Evolutionary conservation across 345 rosid species (phyloP), one percentile per base, ranked within the genome.

Genomic region (Litchi chinensis): DNA sequence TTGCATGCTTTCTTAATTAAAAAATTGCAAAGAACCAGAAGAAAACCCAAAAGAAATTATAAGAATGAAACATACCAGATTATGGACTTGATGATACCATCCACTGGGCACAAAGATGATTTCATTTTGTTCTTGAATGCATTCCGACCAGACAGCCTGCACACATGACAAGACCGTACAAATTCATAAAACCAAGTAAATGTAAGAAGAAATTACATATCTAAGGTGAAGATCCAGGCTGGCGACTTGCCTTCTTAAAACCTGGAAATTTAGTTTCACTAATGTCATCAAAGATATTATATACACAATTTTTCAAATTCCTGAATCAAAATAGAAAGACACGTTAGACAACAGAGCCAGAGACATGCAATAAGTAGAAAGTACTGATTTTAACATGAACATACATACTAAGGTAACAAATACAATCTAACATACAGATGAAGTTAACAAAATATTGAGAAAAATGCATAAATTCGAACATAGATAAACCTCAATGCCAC

Each of bases 51-150:
- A 52, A 7, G 54, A 43, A 62, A 7, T 59, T 9, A 56, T 77
- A 80, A 72, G 65, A 73, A 48, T 32, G 66, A 70, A 54, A 73
- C 39, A 54, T 87, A 93, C 98, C 92, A 93, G 83, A 90, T 95
- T 95, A 73, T 88, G 94, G 73, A 95, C 99, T 93, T 95, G 98
- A 89, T 95, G 96, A 86, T 91, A 92, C 99, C 98, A 95, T 80
- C 99, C 98, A 72, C 98, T 92, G 32, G 98, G 98, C 75, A 93
- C 98, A 89, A 90, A 93, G 76, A 93, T 89, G 73, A 89, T 83
- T 80, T 92, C 97, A 74, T 90, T 90, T 44, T 83, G 75, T 78
- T 88, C 92, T 86, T 93, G 99, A 83, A 80, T 81, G 84, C 97
- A 92, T 70, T 91, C 98, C 76, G 89, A 76, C 99, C 99, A 95